These are phyloP conservation scores for Trypethelium eluteriae DNA, from an alignment of 495 filamentous ascomycete species.

Conservation along the genomic window DNA sequence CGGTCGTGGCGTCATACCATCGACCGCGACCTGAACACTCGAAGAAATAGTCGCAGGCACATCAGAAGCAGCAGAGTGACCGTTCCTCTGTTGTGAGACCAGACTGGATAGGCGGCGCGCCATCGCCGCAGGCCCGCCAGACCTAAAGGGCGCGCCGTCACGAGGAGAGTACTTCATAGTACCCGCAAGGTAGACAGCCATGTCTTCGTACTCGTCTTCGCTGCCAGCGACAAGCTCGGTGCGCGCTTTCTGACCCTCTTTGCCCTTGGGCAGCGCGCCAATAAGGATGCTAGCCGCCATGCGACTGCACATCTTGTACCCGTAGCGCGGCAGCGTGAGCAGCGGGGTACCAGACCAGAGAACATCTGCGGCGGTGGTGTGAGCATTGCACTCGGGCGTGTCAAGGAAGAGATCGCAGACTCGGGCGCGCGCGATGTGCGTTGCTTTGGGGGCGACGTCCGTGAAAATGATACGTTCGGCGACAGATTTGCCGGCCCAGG, in stretches of 20 bases:
- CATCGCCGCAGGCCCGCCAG: not conserved
- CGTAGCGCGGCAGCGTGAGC: constrained; percentile 85
- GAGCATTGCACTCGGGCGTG: constrained; percentile 95
- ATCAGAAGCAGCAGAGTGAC: no score
- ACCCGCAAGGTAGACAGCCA: constrained; percentile 64
- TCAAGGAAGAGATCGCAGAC: constrained; percentile 93
- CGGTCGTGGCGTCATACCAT: not conserved
- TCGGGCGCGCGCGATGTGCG: constrained; percentile 86
- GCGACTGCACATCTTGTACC: constrained; percentile 97
- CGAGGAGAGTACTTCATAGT: constrained; percentile 53
- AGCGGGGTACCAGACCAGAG: constrained; percentile 94
- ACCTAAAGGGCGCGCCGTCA: not conserved
- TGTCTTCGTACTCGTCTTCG: constrained; percentile 77
- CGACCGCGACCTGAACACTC: not conserved
- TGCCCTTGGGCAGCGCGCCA: constrained; percentile 70
- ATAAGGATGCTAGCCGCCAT: constrained; percentile 93
- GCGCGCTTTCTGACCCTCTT: constrained; percentile 59
- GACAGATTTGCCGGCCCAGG: constrained; percentile 79
- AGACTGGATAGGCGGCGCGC: not conserved
- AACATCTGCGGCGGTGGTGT: constrained; percentile 94
- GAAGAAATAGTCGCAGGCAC: not conserved
- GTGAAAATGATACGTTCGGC: constrained; percentile 93
- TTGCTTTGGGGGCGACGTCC: constrained; percentile 89
- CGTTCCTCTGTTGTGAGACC: no score
- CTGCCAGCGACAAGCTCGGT: constrained; percentile 65